Conservation (phyloP, 345 rosid species). For the Pistacia integerrima region DNA sequence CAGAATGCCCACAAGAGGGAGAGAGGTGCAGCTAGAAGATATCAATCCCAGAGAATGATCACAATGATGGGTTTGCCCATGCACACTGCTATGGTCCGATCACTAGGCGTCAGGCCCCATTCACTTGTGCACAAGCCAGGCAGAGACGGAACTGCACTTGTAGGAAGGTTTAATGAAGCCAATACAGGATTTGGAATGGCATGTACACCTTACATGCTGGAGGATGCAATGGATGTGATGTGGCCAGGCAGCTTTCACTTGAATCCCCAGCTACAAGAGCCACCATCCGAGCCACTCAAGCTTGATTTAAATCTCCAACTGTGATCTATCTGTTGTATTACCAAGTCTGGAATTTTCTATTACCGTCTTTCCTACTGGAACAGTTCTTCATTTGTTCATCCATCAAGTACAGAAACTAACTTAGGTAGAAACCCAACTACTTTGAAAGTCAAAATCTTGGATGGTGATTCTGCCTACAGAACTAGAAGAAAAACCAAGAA, state of each 20-base stretch:
- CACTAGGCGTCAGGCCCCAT: constrained; percentile 64
- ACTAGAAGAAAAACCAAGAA: constrained; percentile 28
- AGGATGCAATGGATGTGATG: constrained; percentile 46
- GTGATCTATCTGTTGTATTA: constrained; percentile 26
- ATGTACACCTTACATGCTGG: constrained; percentile 41
- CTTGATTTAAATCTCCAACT: constrained; percentile 69
- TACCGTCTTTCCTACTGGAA: constrained; percentile 10
- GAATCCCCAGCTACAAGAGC: constrained; percentile 42
- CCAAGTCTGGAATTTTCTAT: constrained; percentile 21
- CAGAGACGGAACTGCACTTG: constrained; percentile 46
- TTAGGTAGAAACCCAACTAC: constrained; percentile 19
- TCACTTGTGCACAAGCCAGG: constrained; percentile 52
- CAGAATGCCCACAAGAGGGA: constrained; percentile 85
- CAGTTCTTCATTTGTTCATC: constrained; percentile 22
- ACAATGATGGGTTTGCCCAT: constrained; percentile 44
- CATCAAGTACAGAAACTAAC: constrained; percentile 33
- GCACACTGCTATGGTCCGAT: constrained; percentile 36
- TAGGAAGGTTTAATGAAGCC: constrained; percentile 47
- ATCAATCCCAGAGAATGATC: constrained; percentile 64
- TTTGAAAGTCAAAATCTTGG: constrained; percentile 1
- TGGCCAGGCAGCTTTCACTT: constrained; percentile 84
- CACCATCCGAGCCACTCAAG: constrained; percentile 39
- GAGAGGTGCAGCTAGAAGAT: constrained; percentile 67
- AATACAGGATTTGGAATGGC: constrained; percentile 33
- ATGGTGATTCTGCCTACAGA: constrained; percentile 22